Conservation (phyloP, 306 rosid genomes). For the Geum urbanum region DNA sequence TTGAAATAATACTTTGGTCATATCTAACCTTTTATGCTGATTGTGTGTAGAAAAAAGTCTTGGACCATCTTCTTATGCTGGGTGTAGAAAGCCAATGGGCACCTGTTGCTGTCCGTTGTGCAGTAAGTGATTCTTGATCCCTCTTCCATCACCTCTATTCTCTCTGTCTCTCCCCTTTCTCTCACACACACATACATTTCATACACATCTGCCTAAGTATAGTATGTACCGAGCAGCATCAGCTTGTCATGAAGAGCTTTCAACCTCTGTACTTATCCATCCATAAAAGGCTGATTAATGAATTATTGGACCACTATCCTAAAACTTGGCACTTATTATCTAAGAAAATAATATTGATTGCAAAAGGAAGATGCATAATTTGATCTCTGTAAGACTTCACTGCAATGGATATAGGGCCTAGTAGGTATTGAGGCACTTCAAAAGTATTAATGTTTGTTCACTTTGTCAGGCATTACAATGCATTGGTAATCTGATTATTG, state of each 20-base stretch:
- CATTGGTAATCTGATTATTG: conserved; percentile 73
- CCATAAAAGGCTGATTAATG: background rate
- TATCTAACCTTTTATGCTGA: conserved; percentile 28
- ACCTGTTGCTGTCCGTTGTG: conserved; percentile 75
- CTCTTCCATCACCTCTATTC: background rate
- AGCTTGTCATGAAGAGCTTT: background rate
- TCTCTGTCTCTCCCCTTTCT: background rate
- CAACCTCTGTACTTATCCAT: background rate
- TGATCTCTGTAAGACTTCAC: background rate
- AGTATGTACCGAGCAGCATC: background rate
- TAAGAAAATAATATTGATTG: background rate
- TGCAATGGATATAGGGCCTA: background rate
- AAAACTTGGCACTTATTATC: background rate
- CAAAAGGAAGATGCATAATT: background rate
- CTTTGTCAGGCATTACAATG: conserved; percentile 67
- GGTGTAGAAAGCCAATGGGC: conserved; percentile 97
- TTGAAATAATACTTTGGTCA: conserved; percentile 24
- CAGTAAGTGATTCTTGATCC: conserved; percentile 38
- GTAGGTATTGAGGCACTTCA: background rate
- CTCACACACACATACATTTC: background rate
- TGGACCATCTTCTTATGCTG: conserved; percentile 78
- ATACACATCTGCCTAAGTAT: background rate
- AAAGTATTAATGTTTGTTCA: conserved; percentile 17
- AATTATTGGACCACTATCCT: background rate
- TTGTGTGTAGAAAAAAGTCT: conserved; percentile 58